phyloP scores from a whole-genome alignment of 2,329 filamentous ascomycete genomes.

The Didymella sp. region DNA sequence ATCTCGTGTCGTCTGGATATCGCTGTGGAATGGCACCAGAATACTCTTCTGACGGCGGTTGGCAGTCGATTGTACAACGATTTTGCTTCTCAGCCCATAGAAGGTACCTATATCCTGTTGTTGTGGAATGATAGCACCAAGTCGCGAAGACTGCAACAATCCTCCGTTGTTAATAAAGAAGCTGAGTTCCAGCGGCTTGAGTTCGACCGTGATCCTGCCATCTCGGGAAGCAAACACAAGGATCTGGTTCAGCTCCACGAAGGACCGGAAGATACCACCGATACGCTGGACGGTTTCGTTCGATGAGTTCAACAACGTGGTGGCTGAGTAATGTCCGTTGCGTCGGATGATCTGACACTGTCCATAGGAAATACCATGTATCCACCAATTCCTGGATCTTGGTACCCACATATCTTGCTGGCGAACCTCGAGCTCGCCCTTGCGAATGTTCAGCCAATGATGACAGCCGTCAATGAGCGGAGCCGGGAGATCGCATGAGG shows the following conservation, averaged over 20 bases:
- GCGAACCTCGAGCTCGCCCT: constrained; percentile 61
- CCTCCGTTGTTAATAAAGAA: constrained; percentile 59
- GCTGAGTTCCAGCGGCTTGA: constrained; percentile 60
- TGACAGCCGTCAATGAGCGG: constrained; percentile 60
- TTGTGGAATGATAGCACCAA: constrained; percentile 60
- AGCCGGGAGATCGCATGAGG: constrained; percentile 58
- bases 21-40: constrained; percentile 15
- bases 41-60: constrained; percentile 55
- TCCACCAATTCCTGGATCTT: constrained; percentile 50
- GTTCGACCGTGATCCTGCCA: constrained; percentile 54
- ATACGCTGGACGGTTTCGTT: constrained; percentile 53
- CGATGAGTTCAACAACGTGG: constrained; percentile 21
- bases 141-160: constrained; percentile 58
- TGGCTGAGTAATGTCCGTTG: neutral
- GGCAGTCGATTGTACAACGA: constrained; percentile 60
- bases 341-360: constrained; percentile 15
- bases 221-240: constrained; percentile 56
- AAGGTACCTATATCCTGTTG: constrained; percentile 67
- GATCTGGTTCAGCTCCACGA: constrained; percentile 56
- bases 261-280: constrained; percentile 56
- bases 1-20: constrained; percentile 26
- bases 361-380: constrained; percentile 40
- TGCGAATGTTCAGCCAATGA: constrained; percentile 65
- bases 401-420: constrained; percentile 52
- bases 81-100: constrained; percentile 65